These are phyloP conservation scores for Quercus lobata DNA, from an alignment of 331 rosid species.

Conservation along the genomic window DNA sequence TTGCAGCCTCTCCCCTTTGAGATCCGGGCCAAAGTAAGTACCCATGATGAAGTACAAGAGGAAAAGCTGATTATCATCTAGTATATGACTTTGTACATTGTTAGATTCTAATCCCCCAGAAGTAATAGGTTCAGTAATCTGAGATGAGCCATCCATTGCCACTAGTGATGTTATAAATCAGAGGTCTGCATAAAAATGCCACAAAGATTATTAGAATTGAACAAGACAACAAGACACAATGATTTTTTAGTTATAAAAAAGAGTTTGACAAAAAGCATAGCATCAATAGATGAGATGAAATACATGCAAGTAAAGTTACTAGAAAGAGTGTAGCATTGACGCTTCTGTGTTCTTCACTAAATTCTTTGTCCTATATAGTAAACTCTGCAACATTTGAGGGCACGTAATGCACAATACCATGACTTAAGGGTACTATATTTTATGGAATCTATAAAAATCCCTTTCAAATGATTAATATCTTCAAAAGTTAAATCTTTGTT, in stretches of 20 bases:
- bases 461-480: too few species aligned
- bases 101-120: slow-evolving; percentile 1
- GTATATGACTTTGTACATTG: slow-evolving; percentile 6
- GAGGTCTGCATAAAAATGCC: background rate
- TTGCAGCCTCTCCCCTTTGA: slow-evolving; percentile 32
- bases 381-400: too few species aligned
- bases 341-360: too few species aligned
- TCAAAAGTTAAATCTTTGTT: too few species aligned
- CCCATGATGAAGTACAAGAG: slow-evolving; percentile 51
- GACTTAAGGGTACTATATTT: too few species aligned
- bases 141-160: slow-evolving; percentile 22
- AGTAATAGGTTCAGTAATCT: slow-evolving; percentile 13
- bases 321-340: too few species aligned
- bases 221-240: background rate
- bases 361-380: too few species aligned
- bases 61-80: slow-evolving; percentile 39
- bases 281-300: background rate
- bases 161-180: background rate
- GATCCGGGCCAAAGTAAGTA: slow-evolving; percentile 55
- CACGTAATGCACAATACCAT: too few species aligned
- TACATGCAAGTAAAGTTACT: too few species aligned
- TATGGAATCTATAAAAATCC: too few species aligned
- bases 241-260: background rate
- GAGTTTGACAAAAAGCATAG: background rate
- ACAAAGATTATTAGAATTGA: background rate